These are phyloP conservation scores for Scedosporium boydii DNA, from an alignment of 2,329 filamentous ascomycete genomes.

Conservation along the genomic window DNA sequence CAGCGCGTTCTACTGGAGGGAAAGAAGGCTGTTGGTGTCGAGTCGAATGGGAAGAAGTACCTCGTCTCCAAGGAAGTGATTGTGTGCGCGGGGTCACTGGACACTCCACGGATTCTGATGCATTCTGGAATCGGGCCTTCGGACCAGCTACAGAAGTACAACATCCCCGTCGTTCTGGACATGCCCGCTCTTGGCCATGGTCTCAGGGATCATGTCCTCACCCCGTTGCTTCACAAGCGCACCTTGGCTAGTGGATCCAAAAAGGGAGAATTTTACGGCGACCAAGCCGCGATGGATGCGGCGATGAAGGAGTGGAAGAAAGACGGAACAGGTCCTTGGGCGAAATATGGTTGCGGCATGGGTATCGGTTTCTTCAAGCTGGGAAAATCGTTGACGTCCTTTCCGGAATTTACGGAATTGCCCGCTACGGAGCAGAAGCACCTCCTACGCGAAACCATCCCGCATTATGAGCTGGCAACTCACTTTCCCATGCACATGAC, in stretches of 20 bases:
- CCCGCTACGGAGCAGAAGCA: conserved; percentile 30
- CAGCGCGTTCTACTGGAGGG: conserved; percentile 36
- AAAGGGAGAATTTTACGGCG: conserved; percentile 34
- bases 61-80: conserved; percentile 31
- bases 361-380: conserved; percentile 36
- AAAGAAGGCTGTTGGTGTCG: conserved; percentile 33
- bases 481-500: conserved; percentile 34
- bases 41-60: conserved; percentile 27
- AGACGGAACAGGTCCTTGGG: conserved; percentile 29
- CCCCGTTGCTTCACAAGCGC: conserved; percentile 26
- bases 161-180: conserved; percentile 24
- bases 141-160: conserved; percentile 20
- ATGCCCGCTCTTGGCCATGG: conserved; percentile 28
- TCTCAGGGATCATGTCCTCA: conserved; percentile 30
- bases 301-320: conserved; percentile 38
- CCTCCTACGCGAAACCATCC: conserved; percentile 39
- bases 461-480: conserved; percentile 45
- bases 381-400: conserved; percentile 22
- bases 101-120: conserved; percentile 34
- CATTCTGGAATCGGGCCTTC: conserved; percentile 30
- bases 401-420: conserved; percentile 40
- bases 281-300: conserved; percentile 28
- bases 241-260: conserved; percentile 27
- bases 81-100: conserved; percentile 29
- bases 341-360: conserved; percentile 26